Evolutionary conservation across 1,284 basidiomycete genomes (phyloP).

Genomic region (Moesziomyces globuligerus): DNA sequence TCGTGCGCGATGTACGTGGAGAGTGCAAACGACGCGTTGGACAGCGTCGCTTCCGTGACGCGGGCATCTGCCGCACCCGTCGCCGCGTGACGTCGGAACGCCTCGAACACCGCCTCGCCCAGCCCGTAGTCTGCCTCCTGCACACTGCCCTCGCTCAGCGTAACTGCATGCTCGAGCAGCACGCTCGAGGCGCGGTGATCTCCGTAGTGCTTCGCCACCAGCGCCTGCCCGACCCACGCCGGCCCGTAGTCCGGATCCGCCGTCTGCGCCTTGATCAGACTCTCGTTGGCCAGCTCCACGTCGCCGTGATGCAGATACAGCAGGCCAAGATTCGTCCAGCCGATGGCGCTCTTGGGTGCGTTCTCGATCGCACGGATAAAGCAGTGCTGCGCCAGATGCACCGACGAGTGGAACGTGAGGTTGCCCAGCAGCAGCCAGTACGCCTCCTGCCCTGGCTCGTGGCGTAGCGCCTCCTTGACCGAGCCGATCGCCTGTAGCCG

Average conservation of each 20-base stretch:
- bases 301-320: constrained; percentile 88
- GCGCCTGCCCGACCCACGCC: constrained; percentile 93
- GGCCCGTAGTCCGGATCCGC: constrained; percentile 88
- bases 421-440: constrained; percentile 87
- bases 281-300: constrained; percentile 83
- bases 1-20: constrained; percentile 78
- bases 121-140: constrained; percentile 86
- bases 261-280: constrained; percentile 86
- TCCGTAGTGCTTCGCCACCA: constrained; percentile 78
- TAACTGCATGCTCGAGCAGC: constrained; percentile 84
- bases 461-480: constrained; percentile 79
- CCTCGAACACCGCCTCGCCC: constrained; percentile 75
- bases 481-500: constrained; percentile 73
- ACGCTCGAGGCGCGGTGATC: constrained; percentile 76
- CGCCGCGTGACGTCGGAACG: constrained; percentile 69
- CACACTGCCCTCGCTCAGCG: constrained; percentile 75
- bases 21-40: constrained; percentile 78
- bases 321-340: constrained; percentile 90
- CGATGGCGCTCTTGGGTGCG: constrained; percentile 73
- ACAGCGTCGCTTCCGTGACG: constrained; percentile 17
- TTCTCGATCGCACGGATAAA: constrained; percentile 89
- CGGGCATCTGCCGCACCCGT: constrained; percentile 69
- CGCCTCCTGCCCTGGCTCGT: constrained; percentile 77
- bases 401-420: constrained; percentile 76
- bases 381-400: constrained; percentile 85